Conservation (phyloP, 164 flowering plant genomes). For the Piper longum region DNA sequence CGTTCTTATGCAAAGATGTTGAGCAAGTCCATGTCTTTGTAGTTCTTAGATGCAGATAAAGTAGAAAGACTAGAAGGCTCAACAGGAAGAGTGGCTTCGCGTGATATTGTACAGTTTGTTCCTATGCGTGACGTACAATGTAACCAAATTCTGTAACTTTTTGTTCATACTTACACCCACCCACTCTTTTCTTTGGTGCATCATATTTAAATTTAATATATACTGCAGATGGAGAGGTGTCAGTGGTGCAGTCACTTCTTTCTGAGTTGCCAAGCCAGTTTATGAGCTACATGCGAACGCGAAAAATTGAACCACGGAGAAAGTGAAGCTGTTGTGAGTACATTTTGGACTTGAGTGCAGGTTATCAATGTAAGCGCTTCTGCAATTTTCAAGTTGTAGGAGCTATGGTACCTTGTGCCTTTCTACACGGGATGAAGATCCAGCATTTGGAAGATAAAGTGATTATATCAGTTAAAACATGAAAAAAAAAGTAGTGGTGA, state of each 20-base stretch:
- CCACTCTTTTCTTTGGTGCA: background rate
- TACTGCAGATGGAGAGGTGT: conserved; percentile 7
- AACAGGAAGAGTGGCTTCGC: conserved; percentile 67
- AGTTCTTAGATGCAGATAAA: conserved; percentile 88
- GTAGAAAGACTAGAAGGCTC: conserved; percentile 59
- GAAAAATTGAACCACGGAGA: conserved; percentile 2
- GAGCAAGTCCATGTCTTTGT: background rate
- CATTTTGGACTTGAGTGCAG: background rate
- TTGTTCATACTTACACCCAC: background rate
- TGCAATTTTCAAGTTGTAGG: background rate
- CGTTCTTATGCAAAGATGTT: background rate
- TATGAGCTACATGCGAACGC: conserved; percentile 8
- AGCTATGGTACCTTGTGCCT: too few relatives aligned
- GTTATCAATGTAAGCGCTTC: background rate
- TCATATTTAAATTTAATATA: background rate
- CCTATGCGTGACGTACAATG: conserved; percentile 13
- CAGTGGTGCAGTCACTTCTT: conserved; percentile 8
- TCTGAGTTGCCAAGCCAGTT: conserved; percentile 10
- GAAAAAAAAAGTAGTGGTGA: too few relatives aligned
- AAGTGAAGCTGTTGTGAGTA: background rate
- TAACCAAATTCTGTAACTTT: background rate
- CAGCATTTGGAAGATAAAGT: too few relatives aligned
- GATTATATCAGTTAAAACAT: too few relatives aligned
- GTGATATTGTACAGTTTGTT: conserved; percentile 18
- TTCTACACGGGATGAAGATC: too few relatives aligned